A percentile compares a stretch with the other conserved stretches of the same genome.
Conservation (phyloP, 352 stramenopile genomes). For the Pythium scleroteichum region DNA sequence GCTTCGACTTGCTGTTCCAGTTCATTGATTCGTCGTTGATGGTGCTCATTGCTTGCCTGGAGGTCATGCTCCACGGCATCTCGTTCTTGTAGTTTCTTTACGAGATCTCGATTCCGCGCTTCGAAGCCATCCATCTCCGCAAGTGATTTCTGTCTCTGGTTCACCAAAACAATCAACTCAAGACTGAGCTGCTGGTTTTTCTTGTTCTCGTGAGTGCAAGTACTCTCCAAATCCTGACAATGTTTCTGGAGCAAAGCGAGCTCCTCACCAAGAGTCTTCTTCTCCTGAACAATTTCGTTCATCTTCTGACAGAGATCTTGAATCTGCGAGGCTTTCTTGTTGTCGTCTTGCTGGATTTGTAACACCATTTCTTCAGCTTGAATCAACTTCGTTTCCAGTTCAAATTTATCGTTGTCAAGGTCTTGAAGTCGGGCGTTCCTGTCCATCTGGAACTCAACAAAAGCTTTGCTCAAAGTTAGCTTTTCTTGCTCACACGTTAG, state of each 20-base stretch:
- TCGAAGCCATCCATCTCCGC: conserved; percentile 36
- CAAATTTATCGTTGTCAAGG: conserved; percentile 62
- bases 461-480: conserved; percentile 60
- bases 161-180: conserved; percentile 66
- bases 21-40: conserved; percentile 18
- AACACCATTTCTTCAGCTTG: conserved; percentile 63
- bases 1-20: conserved; percentile 35
- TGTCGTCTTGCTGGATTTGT: conserved; percentile 62
- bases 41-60: conserved; percentile 25
- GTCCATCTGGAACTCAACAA: conserved; percentile 67
- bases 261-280: conserved; percentile 36
- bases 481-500: conserved; percentile 69
- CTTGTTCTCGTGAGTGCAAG: conserved; percentile 38
- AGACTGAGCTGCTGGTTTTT: conserved; percentile 75
- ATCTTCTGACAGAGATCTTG: conserved; percentile 61
- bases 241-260: conserved; percentile 41
- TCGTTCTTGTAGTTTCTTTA: conserved; percentile 9
- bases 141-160: conserved; percentile 57
- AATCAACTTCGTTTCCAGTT: conserved; percentile 60
- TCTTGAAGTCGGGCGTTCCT: conserved; percentile 40
- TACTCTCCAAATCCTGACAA: conserved; percentile 31
- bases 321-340: conserved; percentile 51
- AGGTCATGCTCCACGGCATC: conserved; percentile 2
- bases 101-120: conserved; percentile 19
- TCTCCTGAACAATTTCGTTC: conserved; percentile 51